These are phyloP conservation scores for Secale cereale DNA, from an alignment of 176 grass and related monocot species.

Conservation along the genomic window DNA sequence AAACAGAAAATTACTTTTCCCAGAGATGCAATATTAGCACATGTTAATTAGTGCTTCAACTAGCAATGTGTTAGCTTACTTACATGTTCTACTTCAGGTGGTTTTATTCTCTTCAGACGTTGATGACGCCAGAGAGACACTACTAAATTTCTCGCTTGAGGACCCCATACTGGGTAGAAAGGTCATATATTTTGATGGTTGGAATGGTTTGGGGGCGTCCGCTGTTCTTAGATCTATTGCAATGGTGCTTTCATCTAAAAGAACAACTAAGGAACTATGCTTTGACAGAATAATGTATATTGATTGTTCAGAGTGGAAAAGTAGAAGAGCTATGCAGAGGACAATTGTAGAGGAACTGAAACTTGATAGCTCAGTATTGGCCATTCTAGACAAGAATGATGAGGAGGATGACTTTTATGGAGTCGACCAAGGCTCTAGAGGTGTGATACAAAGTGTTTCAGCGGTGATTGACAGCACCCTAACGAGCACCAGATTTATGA, in stretches of 20 bases:
- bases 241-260: background rate
- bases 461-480: background rate
- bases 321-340: background rate
- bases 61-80: too few relatives aligned
- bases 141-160: background rate
- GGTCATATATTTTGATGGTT: background rate
- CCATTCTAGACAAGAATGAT: background rate
- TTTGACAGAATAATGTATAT: background rate
- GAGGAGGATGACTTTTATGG: background rate
- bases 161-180: background rate
- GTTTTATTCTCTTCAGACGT: background rate
- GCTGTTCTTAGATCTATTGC: background rate
- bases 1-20: too few relatives aligned
- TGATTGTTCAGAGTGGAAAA: background rate
- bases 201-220: background rate
- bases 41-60: too few relatives aligned
- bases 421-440: background rate
- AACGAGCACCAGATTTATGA: background rate
- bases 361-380: background rate
- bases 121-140: background rate
- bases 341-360: background rate
- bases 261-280: too few relatives aligned
- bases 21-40: too few relatives aligned
- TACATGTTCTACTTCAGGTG: too few relatives aligned
- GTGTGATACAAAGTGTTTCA: background rate